A percentile compares a stretch with the other conserved stretches of the same genome.
phyloP scores from a whole-genome alignment of 169 alveolate genomes.

The Plasmodium sp. region DNA sequence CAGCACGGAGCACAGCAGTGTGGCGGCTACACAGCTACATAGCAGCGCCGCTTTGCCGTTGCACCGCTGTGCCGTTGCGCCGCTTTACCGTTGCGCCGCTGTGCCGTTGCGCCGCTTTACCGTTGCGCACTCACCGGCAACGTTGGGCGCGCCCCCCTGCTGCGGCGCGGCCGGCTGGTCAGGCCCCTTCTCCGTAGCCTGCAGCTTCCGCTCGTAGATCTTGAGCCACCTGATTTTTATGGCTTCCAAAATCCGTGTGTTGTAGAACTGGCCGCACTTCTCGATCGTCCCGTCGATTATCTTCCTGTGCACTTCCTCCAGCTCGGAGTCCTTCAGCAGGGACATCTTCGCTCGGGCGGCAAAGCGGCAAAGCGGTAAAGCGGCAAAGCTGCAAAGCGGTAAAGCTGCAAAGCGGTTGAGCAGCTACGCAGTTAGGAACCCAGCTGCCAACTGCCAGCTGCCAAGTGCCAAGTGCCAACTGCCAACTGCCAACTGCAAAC shows the following conservation, averaged over 20 bases:
- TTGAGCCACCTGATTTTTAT: conserved; percentile 48
- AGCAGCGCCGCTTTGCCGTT: background rate
- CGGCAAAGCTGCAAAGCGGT: background rate
- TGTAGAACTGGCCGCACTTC: conserved; percentile 52
- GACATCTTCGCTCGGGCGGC: conserved; percentile 17
- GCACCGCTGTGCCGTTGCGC: background rate
- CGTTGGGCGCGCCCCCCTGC: background rate
- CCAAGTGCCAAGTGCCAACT: too few relatives aligned
- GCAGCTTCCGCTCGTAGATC: conserved; percentile 37
- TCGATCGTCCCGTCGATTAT: conserved; percentile 55
- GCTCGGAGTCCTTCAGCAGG: conserved; percentile 19
- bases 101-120: background rate
- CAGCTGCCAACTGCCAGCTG: background rate
- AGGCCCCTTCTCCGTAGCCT: background rate
- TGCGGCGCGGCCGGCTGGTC: background rate
- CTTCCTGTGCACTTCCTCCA: conserved; percentile 45
- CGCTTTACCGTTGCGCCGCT: too few relatives aligned
- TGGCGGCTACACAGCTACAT: too few relatives aligned
- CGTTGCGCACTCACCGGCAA: background rate
- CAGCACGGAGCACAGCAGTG: background rate
- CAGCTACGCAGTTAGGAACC: background rate
- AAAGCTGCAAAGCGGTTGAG: background rate
- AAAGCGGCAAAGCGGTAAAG: too few relatives aligned
- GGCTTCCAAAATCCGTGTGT: conserved; percentile 47
- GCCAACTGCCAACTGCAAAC: background rate